Base-by-base conservation (phyloP, 1,284 basidiomycete genomes). In the Trichosporon faecale region DNA sequence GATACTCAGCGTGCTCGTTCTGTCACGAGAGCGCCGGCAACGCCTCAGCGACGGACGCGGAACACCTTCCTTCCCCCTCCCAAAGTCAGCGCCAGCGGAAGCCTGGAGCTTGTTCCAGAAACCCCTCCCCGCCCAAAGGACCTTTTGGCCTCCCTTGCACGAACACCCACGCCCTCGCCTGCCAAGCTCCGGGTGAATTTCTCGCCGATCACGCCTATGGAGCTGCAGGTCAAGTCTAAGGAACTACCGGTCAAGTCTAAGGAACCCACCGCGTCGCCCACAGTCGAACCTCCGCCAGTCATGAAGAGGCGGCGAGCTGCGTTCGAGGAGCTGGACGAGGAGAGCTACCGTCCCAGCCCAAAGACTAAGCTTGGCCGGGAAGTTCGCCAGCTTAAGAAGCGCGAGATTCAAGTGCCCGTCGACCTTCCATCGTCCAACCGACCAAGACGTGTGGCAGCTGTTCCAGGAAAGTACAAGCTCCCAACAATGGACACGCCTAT, bases 401-500 rank as follows among this genome's bases (percentile, higher is more conserved):
- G n/a, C 65, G 63, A 63, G 18, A 21, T 14, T 14, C 2, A 27
- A 21, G n/a, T 31, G 25, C 44, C 23, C 23, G 31, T 21, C 3
- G 46, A n/a, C 0, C 14, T 12, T n/a, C 18, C 63, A 8, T 18
- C 63, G 6, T 46, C 63, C 0, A 25, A n/a, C 14, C 67, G 72
- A 9, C 65, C 69, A 0, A 49, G 49, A 12, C 66, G 72, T 4
- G 60, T 55, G 1, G 18, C 16, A 6, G 55, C 68, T 11, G 49
- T 55, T 3, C 55, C 68, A 0, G 76, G 76, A 14, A 68, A 67
- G 66, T 77, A 77, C 52, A 67, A 66, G 12, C 52, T 77, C 0
- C 76, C 74, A 0, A 21, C 68, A 0, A 63, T 75, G 52, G 73
- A 76, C 29, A 69, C 73, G 6, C 74, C 74, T 1, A 63, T 72